Evolutionary conservation across 148 eudicot genomes (phyloP), one percentile per base, ranked within the genome.

Genomic region (Polygonum maritimum): DNA sequence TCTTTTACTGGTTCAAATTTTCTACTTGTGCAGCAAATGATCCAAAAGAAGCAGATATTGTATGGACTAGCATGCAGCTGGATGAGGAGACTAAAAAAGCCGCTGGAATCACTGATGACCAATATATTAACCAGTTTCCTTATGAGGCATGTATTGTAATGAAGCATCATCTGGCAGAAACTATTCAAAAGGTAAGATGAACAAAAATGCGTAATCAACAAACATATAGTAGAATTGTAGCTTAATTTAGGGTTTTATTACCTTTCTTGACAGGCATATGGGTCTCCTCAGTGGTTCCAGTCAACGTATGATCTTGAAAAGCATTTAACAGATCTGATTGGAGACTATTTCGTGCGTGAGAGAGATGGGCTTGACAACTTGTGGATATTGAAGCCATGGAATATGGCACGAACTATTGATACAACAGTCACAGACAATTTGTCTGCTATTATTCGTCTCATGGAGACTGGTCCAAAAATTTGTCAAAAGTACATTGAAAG

Each of bases 341-440:
- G 99, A 58, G 93, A 95, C 73, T 95, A 85, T 78, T 77, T 69
- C 80, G 81, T 88, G 57, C 91, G 97, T 57, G 86, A 95, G 77
- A 85, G 83, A 80, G 88, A 85, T 60, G 91, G 87, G 70, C 79
- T 75, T 19, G 94, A 92, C 83, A 95, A 95, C 82, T 77, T 92
- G 60, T 95, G 99, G 99, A 95, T 95, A 75, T 76, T 95, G 74
- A 95, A 95, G 80, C 99, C 99, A 3, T 95, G 99, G 99, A 95
- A 95, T 81, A 95, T 95, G 99, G 99, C 99, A 69, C 83, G 99
- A 77, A 95, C 98, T 48, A 95, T 95, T 72, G 99, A 95, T 81
- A 95, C 99, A 38, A 89, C 96, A 51, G 81, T 95, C 73, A 86
- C 94, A 62, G 81, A 85, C 79, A 88, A 91, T 87, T 84, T 90